Evolutionary conservation across 352 stramenopile species (phyloP), one percentile per base, ranked within the genome.

Genomic region (Pythium folliculosum): DNA sequence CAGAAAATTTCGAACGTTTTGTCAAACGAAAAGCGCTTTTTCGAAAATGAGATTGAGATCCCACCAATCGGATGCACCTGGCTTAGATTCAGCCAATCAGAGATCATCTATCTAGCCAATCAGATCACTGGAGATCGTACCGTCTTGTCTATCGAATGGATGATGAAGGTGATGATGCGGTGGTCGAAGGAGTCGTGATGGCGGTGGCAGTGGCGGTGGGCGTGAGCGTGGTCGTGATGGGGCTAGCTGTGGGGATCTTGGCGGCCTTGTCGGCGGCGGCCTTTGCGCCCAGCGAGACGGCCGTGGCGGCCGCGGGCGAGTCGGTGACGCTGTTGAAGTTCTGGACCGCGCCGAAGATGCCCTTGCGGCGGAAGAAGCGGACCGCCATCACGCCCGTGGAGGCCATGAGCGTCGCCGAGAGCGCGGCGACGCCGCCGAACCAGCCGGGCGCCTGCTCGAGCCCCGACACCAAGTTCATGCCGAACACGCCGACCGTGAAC

Each of bases 401-500:
- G 19, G 77, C 30, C 35, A 89, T 82, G 35, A 81, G 49, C 16
- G 72, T 56, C 3, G 82, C 58, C 52, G 78, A 81, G 25, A 60
- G 35, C 21, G 66, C 69, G 5, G 81, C 66, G 51, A 91, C 82
- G 22, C 73, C 71, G 73, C 76, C 85, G 56, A 94, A 92, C 80
- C 82, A 87, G 5, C 81, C 78, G 14, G 53, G 65, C 1, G 55
- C 61, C 13, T 79, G 50, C 51, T 92, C 67, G 4, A 90, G 48
- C 25, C 77, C 68, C 8, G 77, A 90, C 14, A 79, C 38, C 37
- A 91, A 59, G 71, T 92, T 92, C 84, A 92, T 92, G 27, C 84
- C 84, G 69, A 91, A 92, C 19, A 80, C 71, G 49, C 84, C 84
- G 13, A 76, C 75, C 47, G 86, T 72, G 32, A 87, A 87, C 12